Base-by-base conservation (phyloP, 768 basidiomycete species). In the Cystobasidium tubakii region DNA sequence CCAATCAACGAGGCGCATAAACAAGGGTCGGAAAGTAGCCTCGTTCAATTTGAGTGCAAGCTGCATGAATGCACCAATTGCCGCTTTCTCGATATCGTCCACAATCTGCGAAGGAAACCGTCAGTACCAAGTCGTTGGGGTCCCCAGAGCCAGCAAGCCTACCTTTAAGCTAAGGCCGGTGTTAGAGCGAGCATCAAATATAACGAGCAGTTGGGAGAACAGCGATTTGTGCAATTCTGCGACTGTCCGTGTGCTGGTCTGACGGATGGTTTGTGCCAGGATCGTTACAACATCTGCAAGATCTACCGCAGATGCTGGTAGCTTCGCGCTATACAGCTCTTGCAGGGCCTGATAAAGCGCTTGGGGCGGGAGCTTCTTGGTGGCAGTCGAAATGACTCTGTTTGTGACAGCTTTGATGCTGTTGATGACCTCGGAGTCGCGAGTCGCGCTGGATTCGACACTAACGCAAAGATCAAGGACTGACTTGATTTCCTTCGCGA, bases 1-100 rank as follows among this genome's bases (percentile, higher is more conserved):
- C 96, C 96, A 99, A 80, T 99, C 96, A 78, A 91, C 92, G 73
- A 94, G 81, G 67, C 88, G 88, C 69, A 92, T 87, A 86, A 97
- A 95, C 19, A 97, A 83, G 0, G 95, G 93, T 75, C 87, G 86
- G 87, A 99, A 98, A 0, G 89, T 85, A 0, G 87, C 86, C 77
- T 98, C 96, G 79, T 94, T 96, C 66, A 99, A 84, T 81, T 97
- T 97, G 67, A 91, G 87, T 13, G 93, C 90, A 10, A 97, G 83
- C 80, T 95, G 91, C 13, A 88, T 84, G 85, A 96, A 97, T 0
- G 93, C 88, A 0, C 85, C 80, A 72, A 90, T 86, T 12, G 86
- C 82, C 39, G 78, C 79, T 67, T 77, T 75, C 74, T 82, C 81
- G 43, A 82, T 75, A 21, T 53, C 81, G 80, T 39, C 21, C 42